phyloP scores from a whole-genome alignment of 495 filamentous ascomycete genomes.

The Monascus purpureus region DNA sequence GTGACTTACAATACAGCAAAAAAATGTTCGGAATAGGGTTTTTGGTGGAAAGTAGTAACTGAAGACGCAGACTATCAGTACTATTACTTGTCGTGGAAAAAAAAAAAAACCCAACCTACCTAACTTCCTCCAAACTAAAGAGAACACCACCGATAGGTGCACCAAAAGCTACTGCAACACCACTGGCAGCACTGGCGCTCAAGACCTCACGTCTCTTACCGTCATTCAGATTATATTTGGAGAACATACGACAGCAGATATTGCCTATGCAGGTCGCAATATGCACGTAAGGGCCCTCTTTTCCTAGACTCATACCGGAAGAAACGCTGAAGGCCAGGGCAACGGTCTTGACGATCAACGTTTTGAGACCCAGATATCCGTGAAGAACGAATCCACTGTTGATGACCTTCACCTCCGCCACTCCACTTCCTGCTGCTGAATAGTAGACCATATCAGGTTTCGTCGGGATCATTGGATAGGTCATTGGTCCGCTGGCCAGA shows the following conservation, averaged over 20 bases:
- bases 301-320: conserved; percentile 85
- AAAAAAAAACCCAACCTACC: conserved; percentile 13
- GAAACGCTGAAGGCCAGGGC: conserved; percentile 79
- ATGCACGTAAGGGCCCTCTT: conserved; percentile 96
- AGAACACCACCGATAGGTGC: conserved; percentile 87
- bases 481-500: conserved; percentile 12
- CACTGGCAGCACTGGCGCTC: conserved; percentile 81
- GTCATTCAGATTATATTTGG: conserved; percentile 89
- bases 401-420: conserved; percentile 95
- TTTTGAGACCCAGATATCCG: conserved; percentile 84
- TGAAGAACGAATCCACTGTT: conserved; percentile 94
- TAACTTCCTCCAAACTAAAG: conserved; percentile 90
- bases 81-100: neutral
- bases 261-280: conserved; percentile 95
- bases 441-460: conserved; percentile 79
- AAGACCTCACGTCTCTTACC: conserved; percentile 83
- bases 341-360: conserved; percentile 72
- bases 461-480: conserved; percentile 13
- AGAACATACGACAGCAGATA: conserved; percentile 81
- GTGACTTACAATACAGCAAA: conserved; percentile 67
- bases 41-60: conserved; percentile 98
- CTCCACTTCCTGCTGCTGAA: conserved; percentile 88
- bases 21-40: conserved; percentile 94
- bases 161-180: conserved; percentile 90
- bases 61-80: neutral